Conservation (phyloP, 495 filamentous ascomycete species). For the Clohesyomyces aquaticus region DNA sequence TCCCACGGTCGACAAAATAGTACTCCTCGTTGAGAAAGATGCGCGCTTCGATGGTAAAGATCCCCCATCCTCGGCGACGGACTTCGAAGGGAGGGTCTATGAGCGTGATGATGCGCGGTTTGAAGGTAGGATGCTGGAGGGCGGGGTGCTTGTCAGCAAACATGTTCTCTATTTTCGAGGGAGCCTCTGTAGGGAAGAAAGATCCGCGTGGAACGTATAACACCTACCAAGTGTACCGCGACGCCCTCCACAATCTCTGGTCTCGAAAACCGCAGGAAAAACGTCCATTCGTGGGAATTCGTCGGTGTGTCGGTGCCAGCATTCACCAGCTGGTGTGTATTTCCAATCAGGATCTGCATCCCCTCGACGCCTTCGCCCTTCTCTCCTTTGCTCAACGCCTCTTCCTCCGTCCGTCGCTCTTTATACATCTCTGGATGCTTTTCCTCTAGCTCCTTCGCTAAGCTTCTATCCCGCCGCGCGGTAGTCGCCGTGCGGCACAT, state of each 20-base stretch:
- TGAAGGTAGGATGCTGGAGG: slow-evolving; percentile 42
- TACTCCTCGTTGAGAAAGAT: slow-evolving; percentile 36
- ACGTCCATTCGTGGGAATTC: slow-evolving; percentile 43
- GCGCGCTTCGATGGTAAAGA: slow-evolving; percentile 34
- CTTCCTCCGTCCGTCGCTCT: slow-evolving; percentile 36
- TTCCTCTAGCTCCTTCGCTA: slow-evolving; percentile 9
- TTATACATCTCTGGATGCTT: slow-evolving; percentile 32
- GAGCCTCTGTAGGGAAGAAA: too few relatives aligned
- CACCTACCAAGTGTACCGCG: slow-evolving; percentile 28
- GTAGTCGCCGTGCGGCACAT: slow-evolving; percentile 41
- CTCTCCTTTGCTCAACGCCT: neutral
- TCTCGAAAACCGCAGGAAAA: slow-evolving; percentile 36
- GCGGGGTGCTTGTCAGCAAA: too few relatives aligned
- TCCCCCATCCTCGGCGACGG: slow-evolving; percentile 38
- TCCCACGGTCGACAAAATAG: slow-evolving; percentile 30
- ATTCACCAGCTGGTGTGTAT: slow-evolving; percentile 29
- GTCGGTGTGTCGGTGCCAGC: neutral
- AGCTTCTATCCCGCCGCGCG: slow-evolving; percentile 20
- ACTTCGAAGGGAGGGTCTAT: slow-evolving; percentile 38
- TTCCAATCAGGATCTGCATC: slow-evolving; percentile 42
- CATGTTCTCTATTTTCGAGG: too few relatives aligned
- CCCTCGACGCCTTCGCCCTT: slow-evolving; percentile 16
- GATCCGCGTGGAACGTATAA: too few relatives aligned
- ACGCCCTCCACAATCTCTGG: slow-evolving; percentile 41
- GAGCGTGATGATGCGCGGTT: slow-evolving; percentile 26